These are phyloP conservation scores for Chalciporus chontae DNA, from an alignment of 768 basidiomycete species.

Conservation along the genomic window DNA sequence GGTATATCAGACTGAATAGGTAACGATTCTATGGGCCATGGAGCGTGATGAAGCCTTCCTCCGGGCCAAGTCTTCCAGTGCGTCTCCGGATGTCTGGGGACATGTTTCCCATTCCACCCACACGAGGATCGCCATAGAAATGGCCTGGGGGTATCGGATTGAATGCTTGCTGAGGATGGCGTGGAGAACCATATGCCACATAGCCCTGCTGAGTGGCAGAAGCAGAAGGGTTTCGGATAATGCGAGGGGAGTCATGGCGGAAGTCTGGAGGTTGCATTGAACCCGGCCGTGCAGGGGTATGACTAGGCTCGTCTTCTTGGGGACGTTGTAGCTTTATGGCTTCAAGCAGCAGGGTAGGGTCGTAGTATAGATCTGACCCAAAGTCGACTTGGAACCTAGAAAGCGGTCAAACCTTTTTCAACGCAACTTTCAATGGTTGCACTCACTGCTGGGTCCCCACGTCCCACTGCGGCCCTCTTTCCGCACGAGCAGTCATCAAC, in stretches of 20 bases:
- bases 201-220: slow-evolving; percentile 29
- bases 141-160: slow-evolving; percentile 37
- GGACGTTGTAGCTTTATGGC: slow-evolving; percentile 39
- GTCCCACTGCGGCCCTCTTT: slow-evolving; percentile 86
- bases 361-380: slow-evolving; percentile 69
- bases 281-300: slow-evolving; percentile 17
- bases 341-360: slow-evolving; percentile 59
- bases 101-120: slow-evolving; percentile 35
- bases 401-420: neutral
- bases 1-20: slow-evolving; percentile 2
- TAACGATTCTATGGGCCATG: slow-evolving; percentile 21
- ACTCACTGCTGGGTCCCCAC: slow-evolving; percentile 81
- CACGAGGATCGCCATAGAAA: slow-evolving; percentile 37
- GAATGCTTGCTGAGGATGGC: slow-evolving; percentile 32
- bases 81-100: slow-evolving; percentile 34
- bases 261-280: slow-evolving; percentile 34
- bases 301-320: slow-evolving; percentile 26
- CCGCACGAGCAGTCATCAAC: slow-evolving; percentile 72
- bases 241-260: slow-evolving; percentile 33
- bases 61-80: slow-evolving; percentile 27
- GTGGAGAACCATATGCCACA: slow-evolving; percentile 25
- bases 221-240: slow-evolving; percentile 28
- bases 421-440: neutral
- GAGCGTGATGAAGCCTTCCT: slow-evolving; percentile 32
- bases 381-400: slow-evolving; percentile 73